Percentiles rank a stretch among this genome's conserved stretches.
Conservation (phyloP, 371 early-diverging fungal genomes). For the Polyrhizophydium stewartii region DNA sequence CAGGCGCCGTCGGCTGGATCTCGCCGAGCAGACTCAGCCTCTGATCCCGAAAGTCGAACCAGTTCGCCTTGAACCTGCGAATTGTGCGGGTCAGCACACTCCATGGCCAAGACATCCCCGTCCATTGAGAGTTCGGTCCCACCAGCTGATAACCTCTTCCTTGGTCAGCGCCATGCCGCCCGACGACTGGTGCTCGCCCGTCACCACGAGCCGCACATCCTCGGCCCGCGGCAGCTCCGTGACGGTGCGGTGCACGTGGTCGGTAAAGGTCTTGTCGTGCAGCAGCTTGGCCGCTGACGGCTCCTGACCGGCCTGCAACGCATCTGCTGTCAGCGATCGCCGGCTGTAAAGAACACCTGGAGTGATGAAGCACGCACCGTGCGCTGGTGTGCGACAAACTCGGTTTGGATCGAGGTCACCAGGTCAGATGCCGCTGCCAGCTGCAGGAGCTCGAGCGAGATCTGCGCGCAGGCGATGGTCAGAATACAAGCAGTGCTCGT, state of each 20-base stretch:
- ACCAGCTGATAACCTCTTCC: background rate
- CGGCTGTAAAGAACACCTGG: no score
- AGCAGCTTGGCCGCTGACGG: background rate
- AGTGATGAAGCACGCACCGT: no score
- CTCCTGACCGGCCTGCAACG: no score
- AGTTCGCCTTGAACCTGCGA: background rate
- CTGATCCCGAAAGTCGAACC: background rate
- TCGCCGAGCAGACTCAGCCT: background rate
- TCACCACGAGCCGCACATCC: background rate
- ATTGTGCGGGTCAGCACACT: background rate
- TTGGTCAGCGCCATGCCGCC: background rate
- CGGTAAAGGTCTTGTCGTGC: background rate
- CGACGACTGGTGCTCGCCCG: background rate
- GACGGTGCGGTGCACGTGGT: background rate
- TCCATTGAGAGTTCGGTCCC: background rate
- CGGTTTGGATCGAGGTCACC: background rate
- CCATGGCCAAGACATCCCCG: background rate
- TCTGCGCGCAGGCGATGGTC: background rate
- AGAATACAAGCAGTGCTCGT: background rate
- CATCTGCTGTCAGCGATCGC: no score
- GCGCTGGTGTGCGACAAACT: background rate
- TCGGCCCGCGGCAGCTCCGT: background rate
- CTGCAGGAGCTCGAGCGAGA: background rate
- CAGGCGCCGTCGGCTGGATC: background rate
- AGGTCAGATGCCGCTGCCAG: background rate